Percentiles rank a stretch among this genome's conserved stretches.
These are phyloP conservation scores for Astrocystis sublimbata DNA, from an alignment of 495 filamentous ascomycete genomes.

Conservation along the genomic window DNA sequence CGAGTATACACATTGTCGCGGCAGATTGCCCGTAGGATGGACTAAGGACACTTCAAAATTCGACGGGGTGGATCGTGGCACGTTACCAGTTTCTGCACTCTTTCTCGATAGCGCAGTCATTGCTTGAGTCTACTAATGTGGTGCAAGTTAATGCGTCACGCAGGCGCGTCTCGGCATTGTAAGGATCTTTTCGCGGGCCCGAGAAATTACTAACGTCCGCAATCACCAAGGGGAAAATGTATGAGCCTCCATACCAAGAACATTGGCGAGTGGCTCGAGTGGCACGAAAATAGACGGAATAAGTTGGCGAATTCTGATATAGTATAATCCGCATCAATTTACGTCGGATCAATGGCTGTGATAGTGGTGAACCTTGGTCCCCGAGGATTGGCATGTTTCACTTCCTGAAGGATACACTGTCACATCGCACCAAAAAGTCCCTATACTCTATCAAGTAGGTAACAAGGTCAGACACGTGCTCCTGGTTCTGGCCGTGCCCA, in stretches of 20 bases:
- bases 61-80: background rate
- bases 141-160: background rate
- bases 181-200: background rate
- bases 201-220: background rate
- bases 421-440: too few relatives aligned
- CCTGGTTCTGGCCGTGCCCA: background rate
- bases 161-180: background rate
- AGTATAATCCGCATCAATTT: background rate
- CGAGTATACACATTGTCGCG: too few relatives aligned
- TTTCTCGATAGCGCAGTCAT: background rate
- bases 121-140: background rate
- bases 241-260: background rate
- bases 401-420: background rate
- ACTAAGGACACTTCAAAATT: background rate
- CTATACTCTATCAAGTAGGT: background rate
- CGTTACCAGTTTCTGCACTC: too few relatives aligned
- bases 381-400: background rate
- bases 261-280: too few relatives aligned
- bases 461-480: slow-evolving; percentile 1
- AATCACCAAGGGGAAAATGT: slow-evolving; percentile 2
- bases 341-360: background rate
- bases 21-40: background rate
- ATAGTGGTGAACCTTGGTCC: background rate
- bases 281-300: slow-evolving; percentile 5
- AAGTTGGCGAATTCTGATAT: background rate